phyloP scores from a whole-genome alignment of 2,329 filamentous ascomycete species.

The Penicillium hordei region DNA sequence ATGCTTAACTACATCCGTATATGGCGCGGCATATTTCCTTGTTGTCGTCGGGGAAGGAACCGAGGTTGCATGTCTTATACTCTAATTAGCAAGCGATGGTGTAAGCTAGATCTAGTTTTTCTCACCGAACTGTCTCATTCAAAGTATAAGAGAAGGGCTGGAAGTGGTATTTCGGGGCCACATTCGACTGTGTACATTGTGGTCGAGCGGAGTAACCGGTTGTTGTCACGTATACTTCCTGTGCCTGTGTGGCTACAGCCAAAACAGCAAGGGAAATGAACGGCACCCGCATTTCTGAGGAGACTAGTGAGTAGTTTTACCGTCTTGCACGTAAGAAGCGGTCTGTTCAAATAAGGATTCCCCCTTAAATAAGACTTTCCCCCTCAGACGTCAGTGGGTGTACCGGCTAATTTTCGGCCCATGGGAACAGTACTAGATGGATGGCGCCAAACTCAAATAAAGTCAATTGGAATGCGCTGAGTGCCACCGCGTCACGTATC shows the following conservation, averaged over 20 bases:
- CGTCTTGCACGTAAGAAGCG: not conserved
- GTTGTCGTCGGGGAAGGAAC: constrained; percentile 33
- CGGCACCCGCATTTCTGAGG: not conserved
- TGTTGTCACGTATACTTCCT: constrained; percentile 32
- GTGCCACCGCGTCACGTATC: not conserved
- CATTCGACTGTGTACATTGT: constrained; percentile 26
- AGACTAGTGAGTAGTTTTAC: not conserved
- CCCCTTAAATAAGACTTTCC: not conserved
- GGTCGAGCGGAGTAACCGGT: constrained; percentile 25
- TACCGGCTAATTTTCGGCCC: not conserved
- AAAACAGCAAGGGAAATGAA: constrained; percentile 5
- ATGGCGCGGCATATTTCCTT: constrained; percentile 29
- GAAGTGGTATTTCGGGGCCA: constrained; percentile 26
- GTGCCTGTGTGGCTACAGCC: constrained; percentile 9
- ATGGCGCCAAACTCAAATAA: constrained; percentile 1
- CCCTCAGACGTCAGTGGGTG: not conserved
- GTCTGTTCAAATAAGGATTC: not conserved
- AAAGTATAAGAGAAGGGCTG: constrained; percentile 31
- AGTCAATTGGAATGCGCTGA: not conserved
- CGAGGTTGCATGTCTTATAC: constrained; percentile 32
- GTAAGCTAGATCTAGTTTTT: not conserved
- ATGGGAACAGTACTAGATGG: not conserved
- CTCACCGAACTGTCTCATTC: constrained; percentile 30
- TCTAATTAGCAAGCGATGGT: constrained; percentile 6
- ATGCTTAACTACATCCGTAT: constrained; percentile 26